Base-by-base conservation (phyloP, 2,329 filamentous ascomycete genomes). In the Pyrenochaeta sp. region DNA sequence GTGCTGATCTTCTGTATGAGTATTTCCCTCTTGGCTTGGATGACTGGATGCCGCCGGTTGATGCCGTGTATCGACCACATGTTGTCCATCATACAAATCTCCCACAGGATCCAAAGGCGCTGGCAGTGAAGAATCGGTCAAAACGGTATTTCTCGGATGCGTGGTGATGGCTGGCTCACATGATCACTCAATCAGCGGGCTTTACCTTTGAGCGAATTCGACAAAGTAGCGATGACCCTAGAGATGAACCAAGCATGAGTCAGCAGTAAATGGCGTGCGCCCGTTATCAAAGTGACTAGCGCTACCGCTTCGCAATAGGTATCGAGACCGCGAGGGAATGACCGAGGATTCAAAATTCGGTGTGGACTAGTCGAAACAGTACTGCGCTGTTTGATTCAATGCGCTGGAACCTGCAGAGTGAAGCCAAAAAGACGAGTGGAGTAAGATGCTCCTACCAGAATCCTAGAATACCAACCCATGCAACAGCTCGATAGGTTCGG, bases 21-120 rank as follows among this genome's bases (percentile, higher is more conserved):
- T 97, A 98, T 72, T 97, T 98, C 61, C 93, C 93, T 0, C 81
- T 98, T 14, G 92, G 90, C 43, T 79, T 97, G 53, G 92, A 97
- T 73, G 93, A 97, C 69, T 97, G 90, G 90, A 92, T 93, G 85
- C 90, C 90, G 2, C 92, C 91, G 1, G 91, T 96, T 2, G 92
- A 96, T 75, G 92, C 92, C 4, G 89, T 97, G 14, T 97, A 96
- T 73, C 83, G 92, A 43, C 94, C 93, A 5, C 93, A 97, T 73
- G 91, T 97, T 14, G 93, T 97, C 2, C 94, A 98, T 76, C 93
- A 97, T 72, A 94, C 90, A 17, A 81, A 80, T 51, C 60, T 82
- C 30, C 79, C 78, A 1, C 71, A 75, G 31, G 80, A 82, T 63
- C 77, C 79, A 2, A 77, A 80, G 56, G 78, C 78, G 29, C 69